Base-by-base conservation (phyloP, 768 basidiomycete species). In the Atractiella rhizophila region DNA sequence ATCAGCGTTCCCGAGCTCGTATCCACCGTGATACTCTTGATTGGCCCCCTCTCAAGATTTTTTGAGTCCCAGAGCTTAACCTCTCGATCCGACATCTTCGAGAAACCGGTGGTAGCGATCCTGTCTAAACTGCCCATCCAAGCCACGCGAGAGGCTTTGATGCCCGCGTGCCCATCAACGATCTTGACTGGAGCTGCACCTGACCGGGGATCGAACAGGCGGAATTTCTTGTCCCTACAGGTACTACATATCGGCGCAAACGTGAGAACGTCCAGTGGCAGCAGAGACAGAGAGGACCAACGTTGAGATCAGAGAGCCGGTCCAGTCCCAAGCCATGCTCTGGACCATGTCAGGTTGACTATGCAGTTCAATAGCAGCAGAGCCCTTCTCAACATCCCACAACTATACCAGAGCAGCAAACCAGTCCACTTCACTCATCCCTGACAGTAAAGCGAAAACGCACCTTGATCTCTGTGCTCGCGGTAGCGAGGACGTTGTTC, bases 1-100 rank as follows among this genome's bases (percentile, higher is more conserved):
- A 96, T 96, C 31, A 86, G 58, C 9, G 88, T 81, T 28, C 88
- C 88, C 38, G 85, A 73, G 28, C 74, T 75, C 57, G 86, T 82
- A 58, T 98, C 88, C 45, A 96, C 63, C 12, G 65, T 66, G 39
- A 72, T 62, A 43, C 70, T 80, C 63, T 82, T 86, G 48, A 85
- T 51, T 27, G 54, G 54, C 3, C 49, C 49, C 55, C 70, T 82
- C 29, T 59, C 64, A 39, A 96, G 58, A 12, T 71, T 66, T 9
- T 74, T 69, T 2, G 78, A 70, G 56, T 96, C 85, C 88, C 86
- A 98, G 32, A 98, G 61, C 40, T 65, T 67, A 26, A 83, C 66
- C 58, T 98, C 83, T 8, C 88, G 68, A 57, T 98, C 88, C 35
- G 78, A 81, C 80, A 86, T 88, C 60, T 73, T 81, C 61, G 78